Conservation (phyloP, 2,329 filamentous ascomycete species). For the Nothomitra cinnamomea region DNA sequence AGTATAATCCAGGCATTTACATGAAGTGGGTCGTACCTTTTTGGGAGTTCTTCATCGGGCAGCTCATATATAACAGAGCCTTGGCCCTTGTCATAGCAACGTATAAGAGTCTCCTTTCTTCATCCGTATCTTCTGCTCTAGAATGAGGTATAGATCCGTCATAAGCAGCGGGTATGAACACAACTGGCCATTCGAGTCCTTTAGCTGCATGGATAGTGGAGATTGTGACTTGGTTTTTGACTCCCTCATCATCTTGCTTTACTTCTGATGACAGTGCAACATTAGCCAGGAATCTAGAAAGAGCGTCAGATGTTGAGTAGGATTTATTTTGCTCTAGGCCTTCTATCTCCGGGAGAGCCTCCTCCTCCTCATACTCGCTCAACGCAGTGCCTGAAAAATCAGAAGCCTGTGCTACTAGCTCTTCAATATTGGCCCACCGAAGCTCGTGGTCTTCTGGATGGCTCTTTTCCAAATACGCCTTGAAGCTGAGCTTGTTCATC, state of each 20-base stretch:
- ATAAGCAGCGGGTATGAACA: slow-evolving; percentile 83
- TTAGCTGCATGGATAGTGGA: slow-evolving; percentile 96
- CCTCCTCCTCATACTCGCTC: slow-evolving; percentile 32
- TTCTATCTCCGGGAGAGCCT: slow-evolving; percentile 48
- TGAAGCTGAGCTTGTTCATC: slow-evolving; percentile 49
- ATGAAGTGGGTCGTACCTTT: slow-evolving; percentile 22
- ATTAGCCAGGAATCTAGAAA: slow-evolving; percentile 76
- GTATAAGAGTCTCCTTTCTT: slow-evolving; percentile 78
- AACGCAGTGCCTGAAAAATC: slow-evolving; percentile 37
- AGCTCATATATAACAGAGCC: slow-evolving; percentile 70
- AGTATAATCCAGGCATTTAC: background rate
- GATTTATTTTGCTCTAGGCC: slow-evolving; percentile 44
- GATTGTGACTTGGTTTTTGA: slow-evolving; percentile 51
- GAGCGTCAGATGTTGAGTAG: slow-evolving; percentile 38
- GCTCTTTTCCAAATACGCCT: slow-evolving; percentile 53
- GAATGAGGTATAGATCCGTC: slow-evolving; percentile 82
- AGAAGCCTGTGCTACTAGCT: slow-evolving; percentile 62
- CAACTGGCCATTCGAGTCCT: slow-evolving; percentile 87
- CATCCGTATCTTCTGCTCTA: slow-evolving; percentile 66
- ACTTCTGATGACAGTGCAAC: slow-evolving; percentile 71
- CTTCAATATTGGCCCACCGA: slow-evolving; percentile 77
- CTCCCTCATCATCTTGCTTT: slow-evolving; percentile 36
- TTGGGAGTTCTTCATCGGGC: slow-evolving; percentile 50
- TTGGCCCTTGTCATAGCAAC: slow-evolving; percentile 95
- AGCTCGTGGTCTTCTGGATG: slow-evolving; percentile 60